Base-by-base conservation (phyloP, 2,329 filamentous ascomycete species). In the Fusarium goolgardi region DNA sequence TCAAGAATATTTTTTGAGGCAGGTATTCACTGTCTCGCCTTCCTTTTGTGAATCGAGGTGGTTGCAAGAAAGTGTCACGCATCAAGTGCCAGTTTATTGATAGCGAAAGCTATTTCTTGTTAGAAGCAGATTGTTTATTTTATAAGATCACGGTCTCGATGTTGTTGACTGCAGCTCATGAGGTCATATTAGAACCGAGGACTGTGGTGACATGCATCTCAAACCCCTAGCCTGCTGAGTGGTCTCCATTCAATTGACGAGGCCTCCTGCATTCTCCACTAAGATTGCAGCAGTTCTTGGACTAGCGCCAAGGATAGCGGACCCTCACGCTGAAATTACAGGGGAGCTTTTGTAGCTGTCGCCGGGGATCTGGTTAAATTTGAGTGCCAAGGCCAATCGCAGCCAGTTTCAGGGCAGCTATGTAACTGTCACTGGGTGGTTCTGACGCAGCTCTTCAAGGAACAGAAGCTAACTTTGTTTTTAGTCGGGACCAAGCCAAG, bases 381-480 rank as follows among this genome's bases (percentile, higher is more conserved):
- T 61, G 32, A 25, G 47, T 67, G 62, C 71, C 71, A 72, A 71
- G 70, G 56, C 67, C 53, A 69, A 58, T 72, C 13, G 49, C 44
- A 52, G 47, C 67, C 67, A 68, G 67, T 67, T 64, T 65, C 51
- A 64, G 55, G 29, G 20, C 63, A 40, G 52, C 45, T 69, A n/a
- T n/a, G n/a, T n/a, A 56, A 59, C 62, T 69, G 66, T 69, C 66
- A 69, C 62, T 56, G 62, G 12, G 44, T 52, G 53, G 49, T 54
- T 63, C 51, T 63, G 59, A 63, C 50, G 51, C 58, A 50, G 51
- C 52, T 27, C 51, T 40, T 35, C 23, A 23, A 62, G 59, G 57
- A 62, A 62, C 57, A 35, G 23, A 35, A 53, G 40, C 41, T 55
- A 47, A 52, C 51, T 55, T 67, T 70, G 50, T 67, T 67, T 54